Evolutionary conservation across 148 eudicot genomes (phyloP).

Genomic region (Pouteria glomerata): DNA sequence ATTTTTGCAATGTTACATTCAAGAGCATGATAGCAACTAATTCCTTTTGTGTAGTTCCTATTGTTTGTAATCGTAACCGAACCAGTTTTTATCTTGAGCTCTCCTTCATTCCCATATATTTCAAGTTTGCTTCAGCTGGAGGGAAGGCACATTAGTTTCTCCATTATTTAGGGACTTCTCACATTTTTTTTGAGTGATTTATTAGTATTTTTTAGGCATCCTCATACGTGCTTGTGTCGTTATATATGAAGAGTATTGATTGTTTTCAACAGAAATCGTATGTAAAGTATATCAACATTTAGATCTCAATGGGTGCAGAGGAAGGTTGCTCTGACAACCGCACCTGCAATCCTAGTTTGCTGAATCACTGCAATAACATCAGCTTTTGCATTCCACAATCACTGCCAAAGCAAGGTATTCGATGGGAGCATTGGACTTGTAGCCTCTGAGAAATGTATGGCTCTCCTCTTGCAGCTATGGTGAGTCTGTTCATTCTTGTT

Average conservation of each 20-base stretch:
- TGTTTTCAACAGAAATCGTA: not conserved
- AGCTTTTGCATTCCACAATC: slow-evolving; percentile 47
- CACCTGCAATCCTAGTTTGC: slow-evolving; percentile 29
- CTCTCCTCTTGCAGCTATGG: slow-evolving; percentile 67
- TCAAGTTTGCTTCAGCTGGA: too few relatives aligned
- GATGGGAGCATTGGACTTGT: slow-evolving; percentile 62
- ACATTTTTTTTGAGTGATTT: not conserved
- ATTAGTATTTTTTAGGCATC: not conserved
- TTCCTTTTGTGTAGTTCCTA: too few relatives aligned
- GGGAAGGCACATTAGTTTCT: too few relatives aligned
- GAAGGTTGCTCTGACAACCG: slow-evolving; percentile 40
- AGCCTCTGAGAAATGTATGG: slow-evolving; percentile 55
- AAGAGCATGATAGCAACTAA: too few relatives aligned
- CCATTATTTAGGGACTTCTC: not conserved
- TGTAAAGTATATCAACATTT: slow-evolving; percentile 10
- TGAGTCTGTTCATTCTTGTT: slow-evolving; percentile 17
- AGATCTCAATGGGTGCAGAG: slow-evolving; percentile 37
- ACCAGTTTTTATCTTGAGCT: too few relatives aligned
- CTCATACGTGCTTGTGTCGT: not conserved
- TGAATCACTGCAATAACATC: slow-evolving; percentile 32
- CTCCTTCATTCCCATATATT: too few relatives aligned
- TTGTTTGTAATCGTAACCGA: too few relatives aligned
- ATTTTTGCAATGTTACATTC: too few relatives aligned
- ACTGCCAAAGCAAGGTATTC: slow-evolving; percentile 45
- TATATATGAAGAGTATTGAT: not conserved